Evolutionary conservation across 2,329 filamentous ascomycete genomes (phyloP), one percentile per base, ranked within the genome.

Genomic region (Sphaerulina musiva): DNA sequence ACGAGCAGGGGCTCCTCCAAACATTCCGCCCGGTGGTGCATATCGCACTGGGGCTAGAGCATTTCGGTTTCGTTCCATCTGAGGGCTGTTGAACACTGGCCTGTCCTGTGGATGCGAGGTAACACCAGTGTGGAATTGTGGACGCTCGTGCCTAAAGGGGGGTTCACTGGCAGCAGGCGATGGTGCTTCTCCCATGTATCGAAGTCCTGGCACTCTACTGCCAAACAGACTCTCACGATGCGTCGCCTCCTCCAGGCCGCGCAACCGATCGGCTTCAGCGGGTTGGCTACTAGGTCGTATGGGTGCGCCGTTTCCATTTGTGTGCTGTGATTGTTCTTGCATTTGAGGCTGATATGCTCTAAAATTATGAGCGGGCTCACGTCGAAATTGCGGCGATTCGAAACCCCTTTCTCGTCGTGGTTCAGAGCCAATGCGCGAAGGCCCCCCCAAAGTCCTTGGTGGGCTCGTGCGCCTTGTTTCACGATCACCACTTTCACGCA

Each of bases 271-370:
- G 4, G 52, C 57, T 41, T 68, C 63, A 14, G 60, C 53, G n/a
- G 69, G 69, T 56, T 71, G 68, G 54, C 69, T 70, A 44, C 57
- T 71, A 3, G 69, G 69, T 34, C 69, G 62, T 12, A 59, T 61
- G 11, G 60, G 58, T 10, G 55, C 50, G 8, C 53, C 59, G 32
- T 60, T 50, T 20, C 62, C 65, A 46, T 65, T 65, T 34, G 56
- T 12, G 34, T 57, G 52, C 43, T 60, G 56, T 14, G 59, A 39
- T 20, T 59, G 57, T 51, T 67, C 64, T 41, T 58, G 60, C 36
- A 51, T 48, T 11, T 58, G 56, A 12, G 59, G 56, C 43, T 61
- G 62, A 42, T 66, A 68, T 2, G 65, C 63, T 26, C 66, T 59
- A 52, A 69, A 68, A 46, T 62, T 63, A 47, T 68, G 65, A 41